Conservation (phyloP, 805 yeast genomes). For the Cyberlindnera japonica region DNA sequence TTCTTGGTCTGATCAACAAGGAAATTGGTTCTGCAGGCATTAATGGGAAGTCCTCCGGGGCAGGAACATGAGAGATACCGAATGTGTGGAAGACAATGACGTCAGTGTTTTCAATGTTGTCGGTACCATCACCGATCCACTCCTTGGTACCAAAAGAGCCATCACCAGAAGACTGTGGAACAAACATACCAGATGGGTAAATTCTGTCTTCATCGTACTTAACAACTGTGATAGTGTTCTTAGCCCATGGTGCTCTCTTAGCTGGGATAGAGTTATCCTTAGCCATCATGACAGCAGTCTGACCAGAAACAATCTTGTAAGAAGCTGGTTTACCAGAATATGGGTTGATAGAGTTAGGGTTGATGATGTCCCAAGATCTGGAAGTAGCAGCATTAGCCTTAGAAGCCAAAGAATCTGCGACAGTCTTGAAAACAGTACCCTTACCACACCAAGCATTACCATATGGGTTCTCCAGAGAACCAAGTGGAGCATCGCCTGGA, state of each 20-base stretch:
- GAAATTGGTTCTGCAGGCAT: constrained; percentile 86
- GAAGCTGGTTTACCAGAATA: constrained; percentile 74
- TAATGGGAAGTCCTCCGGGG: constrained; percentile 86
- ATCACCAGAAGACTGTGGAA: constrained; percentile 71
- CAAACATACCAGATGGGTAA: constrained; percentile 79
- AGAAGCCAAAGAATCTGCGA: constrained; percentile 55
- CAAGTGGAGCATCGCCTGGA: constrained; percentile 55
- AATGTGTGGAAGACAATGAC: constrained; percentile 76
- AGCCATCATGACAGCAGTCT: constrained; percentile 70
- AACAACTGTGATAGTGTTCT: constrained; percentile 60
- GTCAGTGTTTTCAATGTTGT: constrained; percentile 61
- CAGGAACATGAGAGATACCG: constrained; percentile 83
- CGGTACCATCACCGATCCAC: constrained; percentile 64
- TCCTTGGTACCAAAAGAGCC: constrained; percentile 62
- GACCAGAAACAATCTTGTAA: constrained; percentile 72
- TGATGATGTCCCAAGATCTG: constrained; percentile 75
- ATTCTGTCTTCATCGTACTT: constrained; percentile 70
- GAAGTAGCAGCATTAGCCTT: constrained; percentile 58
- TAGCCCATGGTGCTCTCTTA: constrained; percentile 84
- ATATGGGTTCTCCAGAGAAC: constrained; percentile 66
- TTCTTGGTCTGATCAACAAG: constrained; percentile 71
- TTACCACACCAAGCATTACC: constrained; percentile 74
- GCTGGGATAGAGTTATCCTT: constrained; percentile 69
- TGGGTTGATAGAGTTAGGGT: constrained; percentile 62
- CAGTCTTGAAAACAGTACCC: constrained; percentile 64